phyloP scores from a whole-genome alignment of 768 basidiomycete species.

The Neoboletus subvelutipes region DNA sequence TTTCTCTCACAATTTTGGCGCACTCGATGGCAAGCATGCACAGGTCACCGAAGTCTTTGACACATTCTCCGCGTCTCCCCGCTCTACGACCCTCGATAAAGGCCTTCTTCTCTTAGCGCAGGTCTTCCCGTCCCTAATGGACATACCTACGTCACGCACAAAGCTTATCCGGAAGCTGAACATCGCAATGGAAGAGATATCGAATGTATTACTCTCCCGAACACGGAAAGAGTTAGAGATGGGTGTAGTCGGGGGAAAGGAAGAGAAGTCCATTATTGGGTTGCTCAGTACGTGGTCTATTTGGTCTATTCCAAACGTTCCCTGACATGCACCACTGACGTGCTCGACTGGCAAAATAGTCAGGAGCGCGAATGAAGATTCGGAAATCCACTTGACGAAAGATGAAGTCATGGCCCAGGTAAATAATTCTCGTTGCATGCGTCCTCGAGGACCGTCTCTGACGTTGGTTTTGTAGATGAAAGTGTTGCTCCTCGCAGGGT shows the following conservation, averaged over 20 bases:
- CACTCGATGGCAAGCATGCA: neutral
- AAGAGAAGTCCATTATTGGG: conserved; percentile 25
- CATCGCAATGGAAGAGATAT: neutral
- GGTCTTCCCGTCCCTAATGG: neutral
- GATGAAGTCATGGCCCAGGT: conserved; percentile 32
- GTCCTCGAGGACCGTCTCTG: too few relatives aligned
- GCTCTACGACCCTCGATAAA: neutral
- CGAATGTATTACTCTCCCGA: neutral
- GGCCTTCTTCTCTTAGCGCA: neutral
- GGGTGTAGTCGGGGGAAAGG: conserved; percentile 16
- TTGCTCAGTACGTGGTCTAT: conserved; percentile 15
- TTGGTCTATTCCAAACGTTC: conserved; percentile 15
- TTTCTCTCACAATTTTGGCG: neutral
- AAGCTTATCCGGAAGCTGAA: neutral
- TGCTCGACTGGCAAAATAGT: conserved; percentile 23
- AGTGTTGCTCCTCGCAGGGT: conserved; percentile 15
- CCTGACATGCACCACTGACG: neutral
- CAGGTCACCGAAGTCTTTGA: neutral
- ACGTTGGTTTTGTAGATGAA: conserved; percentile 11
- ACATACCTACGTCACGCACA: neutral
- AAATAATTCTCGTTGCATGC: neutral
- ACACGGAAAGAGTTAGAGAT: conserved; percentile 26
- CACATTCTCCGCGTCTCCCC: neutral
- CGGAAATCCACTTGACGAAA: conserved; percentile 22
- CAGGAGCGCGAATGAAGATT: conserved; percentile 31